These are phyloP conservation scores for Emericellopsis cladophorae DNA, from an alignment of 2,329 filamentous ascomycete genomes.

Conservation along the genomic window DNA sequence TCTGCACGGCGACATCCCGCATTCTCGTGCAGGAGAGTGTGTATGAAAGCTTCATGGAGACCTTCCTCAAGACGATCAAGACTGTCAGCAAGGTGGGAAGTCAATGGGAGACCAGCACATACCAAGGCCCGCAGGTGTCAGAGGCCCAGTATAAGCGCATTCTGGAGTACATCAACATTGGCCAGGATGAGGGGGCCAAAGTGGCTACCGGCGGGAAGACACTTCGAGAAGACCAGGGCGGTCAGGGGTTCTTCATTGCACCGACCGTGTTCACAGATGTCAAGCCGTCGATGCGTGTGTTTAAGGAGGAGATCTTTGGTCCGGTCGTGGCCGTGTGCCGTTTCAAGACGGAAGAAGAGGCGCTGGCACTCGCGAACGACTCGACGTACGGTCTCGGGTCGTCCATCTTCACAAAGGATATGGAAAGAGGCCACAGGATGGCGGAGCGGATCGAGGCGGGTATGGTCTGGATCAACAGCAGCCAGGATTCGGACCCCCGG, in stretches of 20 bases:
- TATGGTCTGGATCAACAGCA: constrained; percentile 21
- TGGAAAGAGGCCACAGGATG: constrained; percentile 20
- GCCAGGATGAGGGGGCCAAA: constrained; percentile 12
- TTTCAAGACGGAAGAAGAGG: constrained; percentile 11
- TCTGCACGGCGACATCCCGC: constrained; percentile 42
- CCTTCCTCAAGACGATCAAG: constrained; percentile 43
- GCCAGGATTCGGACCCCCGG: constrained; percentile 9
- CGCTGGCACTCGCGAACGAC: constrained; percentile 14
- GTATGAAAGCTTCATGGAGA: constrained; percentile 43
- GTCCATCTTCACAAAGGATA: constrained; percentile 39
- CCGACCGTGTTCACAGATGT: constrained; percentile 13
- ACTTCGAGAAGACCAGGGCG: constrained; percentile 9
- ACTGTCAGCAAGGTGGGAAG: constrained; percentile 23
- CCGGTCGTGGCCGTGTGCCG: constrained; percentile 9
- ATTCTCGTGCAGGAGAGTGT: constrained; percentile 42
- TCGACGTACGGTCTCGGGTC: constrained; percentile 38
- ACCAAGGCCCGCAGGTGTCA: constrained; percentile 27
- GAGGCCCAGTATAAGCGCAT: constrained; percentile 51
- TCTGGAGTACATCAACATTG: constrained; percentile 39
- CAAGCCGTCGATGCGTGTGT: constrained; percentile 8
- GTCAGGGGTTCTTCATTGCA: constrained; percentile 3
- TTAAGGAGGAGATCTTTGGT: constrained; percentile 13
- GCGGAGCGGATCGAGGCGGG: constrained; percentile 38
- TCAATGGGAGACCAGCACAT: constrained; percentile 13
- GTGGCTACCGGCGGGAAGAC: constrained; percentile 32